These are phyloP conservation scores for Firmiana major DNA, from an alignment of 345 rosid genomes.

Conservation along the genomic window DNA sequence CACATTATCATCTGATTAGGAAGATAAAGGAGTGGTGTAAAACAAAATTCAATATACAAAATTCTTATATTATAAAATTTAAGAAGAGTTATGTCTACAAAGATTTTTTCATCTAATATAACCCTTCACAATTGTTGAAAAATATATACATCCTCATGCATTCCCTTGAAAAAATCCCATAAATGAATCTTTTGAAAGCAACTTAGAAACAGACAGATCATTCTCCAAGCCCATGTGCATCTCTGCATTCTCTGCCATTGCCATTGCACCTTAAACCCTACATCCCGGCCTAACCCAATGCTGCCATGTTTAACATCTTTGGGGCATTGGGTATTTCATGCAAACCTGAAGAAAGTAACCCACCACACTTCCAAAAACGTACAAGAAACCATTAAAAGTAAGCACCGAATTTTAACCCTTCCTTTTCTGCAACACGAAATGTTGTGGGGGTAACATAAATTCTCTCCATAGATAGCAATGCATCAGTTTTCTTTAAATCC, in stretches of 20 bases:
- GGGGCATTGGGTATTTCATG: background rate
- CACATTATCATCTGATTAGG: too few relatives aligned
- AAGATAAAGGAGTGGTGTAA: too few relatives aligned
- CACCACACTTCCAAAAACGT: background rate
- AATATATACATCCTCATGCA: background rate
- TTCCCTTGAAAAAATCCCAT: background rate
- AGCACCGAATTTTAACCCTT: too few relatives aligned
- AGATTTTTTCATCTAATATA: too few relatives aligned
- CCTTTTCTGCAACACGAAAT: background rate
- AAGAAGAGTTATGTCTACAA: too few relatives aligned
- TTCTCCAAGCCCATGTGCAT: background rate
- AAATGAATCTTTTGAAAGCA: background rate
- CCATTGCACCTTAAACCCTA: background rate
- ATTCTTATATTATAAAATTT: too few relatives aligned
- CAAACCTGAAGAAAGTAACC: background rate
- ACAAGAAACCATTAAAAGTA: background rate
- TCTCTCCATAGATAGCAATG: background rate
- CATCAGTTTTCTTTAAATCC: too few relatives aligned
- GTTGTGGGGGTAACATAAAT: background rate
- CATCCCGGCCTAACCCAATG: background rate
- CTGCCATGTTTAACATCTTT: background rate
- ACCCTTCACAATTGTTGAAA: too few relatives aligned
- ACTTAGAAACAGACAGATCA: background rate
- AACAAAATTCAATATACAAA: too few relatives aligned
- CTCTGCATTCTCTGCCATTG: conserved; percentile 3